Base-by-base conservation (phyloP, 2,329 filamentous ascomycete genomes). In the Elsinoe ampelina region DNA sequence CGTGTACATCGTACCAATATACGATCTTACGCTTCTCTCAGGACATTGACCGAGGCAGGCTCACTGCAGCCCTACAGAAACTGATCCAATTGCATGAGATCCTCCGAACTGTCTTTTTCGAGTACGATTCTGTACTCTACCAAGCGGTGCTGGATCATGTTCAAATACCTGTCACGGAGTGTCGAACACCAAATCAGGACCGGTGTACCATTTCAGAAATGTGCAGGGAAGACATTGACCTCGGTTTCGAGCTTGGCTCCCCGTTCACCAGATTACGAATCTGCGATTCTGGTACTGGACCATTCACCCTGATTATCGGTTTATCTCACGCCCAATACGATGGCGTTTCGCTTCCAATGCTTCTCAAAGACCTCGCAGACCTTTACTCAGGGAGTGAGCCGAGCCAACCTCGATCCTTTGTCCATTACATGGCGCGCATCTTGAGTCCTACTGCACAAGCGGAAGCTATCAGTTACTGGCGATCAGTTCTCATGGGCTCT, bases 1-100 rank as follows among this genome's bases (percentile, higher is more conserved):
- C 83, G 2, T 76, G 82, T 1, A 84, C 80, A 63, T 84, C 82
- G 0, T 70, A 80, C 1, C 79, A 82, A 12, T 86, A 87, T 64
- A 82, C 82, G 58, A 73, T 83, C 58, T 80, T 87, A 66, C 81
- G 81, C 67, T 78, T 87, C 57, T 75, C 80, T 20, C 74, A 72
- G 0, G 60, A 63, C 0, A 70, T 85, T 12, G 71, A 84, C 51
- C 64, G 73, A 13, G 67, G 72, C 8, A 73, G 74, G 11, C 73
- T 84, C 19, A 70, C 77, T 32, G 59, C 68, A 15, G 74, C 75
- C 50, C 83, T 80, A 61, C 73, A 76, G 48, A 71, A 80, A 34
- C 76, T 86, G 2, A 78, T 86, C 1, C 68, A 57, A 71, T 75
- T 57, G 71, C 74, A 22, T 12, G 69, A 69, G 13, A 77, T 80